Conservation (phyloP, 306 rosid genomes). For the Pyrus communis region DNA sequence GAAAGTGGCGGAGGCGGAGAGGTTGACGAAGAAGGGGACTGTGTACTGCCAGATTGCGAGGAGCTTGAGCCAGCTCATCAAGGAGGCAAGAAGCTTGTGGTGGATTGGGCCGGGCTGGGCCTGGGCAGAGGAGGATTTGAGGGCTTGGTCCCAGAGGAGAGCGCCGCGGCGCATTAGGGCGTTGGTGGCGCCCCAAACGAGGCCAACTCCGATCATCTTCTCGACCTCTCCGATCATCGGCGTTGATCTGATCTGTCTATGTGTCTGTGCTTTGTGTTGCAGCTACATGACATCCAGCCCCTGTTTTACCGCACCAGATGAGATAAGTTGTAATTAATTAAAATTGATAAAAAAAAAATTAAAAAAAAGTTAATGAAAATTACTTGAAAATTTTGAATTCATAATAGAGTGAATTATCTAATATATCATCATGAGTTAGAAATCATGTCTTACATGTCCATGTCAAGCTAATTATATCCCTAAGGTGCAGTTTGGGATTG, state of each 20-base stretch:
- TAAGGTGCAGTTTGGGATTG: too few species aligned
- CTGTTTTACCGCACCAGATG: too few species aligned
- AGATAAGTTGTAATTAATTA: too few species aligned
- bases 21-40: slow-evolving; percentile 61
- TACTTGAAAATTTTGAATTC: too few species aligned
- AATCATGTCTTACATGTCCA: too few species aligned
- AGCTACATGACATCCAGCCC: neutral
- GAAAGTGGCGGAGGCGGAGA: slow-evolving; percentile 89
- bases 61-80: slow-evolving; percentile 65
- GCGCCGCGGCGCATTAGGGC: slow-evolving; percentile 91
- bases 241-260: neutral
- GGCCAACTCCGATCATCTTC: slow-evolving; percentile 83
- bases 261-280: neutral
- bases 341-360: too few species aligned
- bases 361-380: too few species aligned
- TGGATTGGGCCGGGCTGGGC: neutral
- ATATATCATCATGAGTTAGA: too few species aligned
- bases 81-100: slow-evolving; percentile 26
- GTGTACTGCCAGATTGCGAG: slow-evolving; percentile 80
- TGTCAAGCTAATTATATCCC: too few species aligned
- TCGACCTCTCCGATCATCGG: slow-evolving; percentile 42
- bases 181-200: slow-evolving; percentile 92
- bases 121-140: slow-evolving; percentile 32
- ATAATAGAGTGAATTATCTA: too few species aligned
- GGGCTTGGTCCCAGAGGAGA: slow-evolving; percentile 68